phyloP scores from a whole-genome alignment of 148 eudicot species.

The Fagopyrum homotropicum region DNA sequence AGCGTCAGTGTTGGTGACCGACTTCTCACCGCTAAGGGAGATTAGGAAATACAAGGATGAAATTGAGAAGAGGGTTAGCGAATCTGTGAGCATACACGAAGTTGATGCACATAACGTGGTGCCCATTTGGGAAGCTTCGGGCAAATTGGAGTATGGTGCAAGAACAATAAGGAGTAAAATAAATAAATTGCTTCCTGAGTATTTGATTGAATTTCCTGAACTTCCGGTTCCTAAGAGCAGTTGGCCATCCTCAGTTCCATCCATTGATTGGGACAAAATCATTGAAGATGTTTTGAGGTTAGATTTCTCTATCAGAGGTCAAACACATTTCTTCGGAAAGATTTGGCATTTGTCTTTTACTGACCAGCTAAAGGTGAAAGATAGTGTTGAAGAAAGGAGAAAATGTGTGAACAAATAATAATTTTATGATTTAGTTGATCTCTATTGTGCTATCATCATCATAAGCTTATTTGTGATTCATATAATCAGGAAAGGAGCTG shows the following conservation, averaged over 20 bases:
- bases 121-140: conserved; percentile 83
- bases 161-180: conserved; percentile 77
- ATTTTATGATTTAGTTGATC: background rate
- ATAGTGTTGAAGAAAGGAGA: background rate
- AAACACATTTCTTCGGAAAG: background rate
- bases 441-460: background rate
- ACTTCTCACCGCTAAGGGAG: conserved; percentile 82
- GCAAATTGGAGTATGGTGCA: conserved; percentile 86
- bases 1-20: conserved; percentile 84
- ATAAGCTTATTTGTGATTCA: background rate
- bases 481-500: conserved; percentile 71
- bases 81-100: conserved; percentile 73
- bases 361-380: background rate
- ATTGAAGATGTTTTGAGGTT: conserved; percentile 65
- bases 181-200: conserved; percentile 72
- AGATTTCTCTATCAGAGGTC: conserved; percentile 11
- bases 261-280: conserved; percentile 65
- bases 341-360: background rate
- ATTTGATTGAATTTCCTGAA: conserved; percentile 67
- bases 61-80: conserved; percentile 53
- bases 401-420: background rate
- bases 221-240: conserved; percentile 39
- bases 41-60: conserved; percentile 70
- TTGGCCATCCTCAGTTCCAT: conserved; percentile 38
- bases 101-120: conserved; percentile 99